Conservation (phyloP, 768 basidiomycete species). For the Boletus rubescentipes region DNA sequence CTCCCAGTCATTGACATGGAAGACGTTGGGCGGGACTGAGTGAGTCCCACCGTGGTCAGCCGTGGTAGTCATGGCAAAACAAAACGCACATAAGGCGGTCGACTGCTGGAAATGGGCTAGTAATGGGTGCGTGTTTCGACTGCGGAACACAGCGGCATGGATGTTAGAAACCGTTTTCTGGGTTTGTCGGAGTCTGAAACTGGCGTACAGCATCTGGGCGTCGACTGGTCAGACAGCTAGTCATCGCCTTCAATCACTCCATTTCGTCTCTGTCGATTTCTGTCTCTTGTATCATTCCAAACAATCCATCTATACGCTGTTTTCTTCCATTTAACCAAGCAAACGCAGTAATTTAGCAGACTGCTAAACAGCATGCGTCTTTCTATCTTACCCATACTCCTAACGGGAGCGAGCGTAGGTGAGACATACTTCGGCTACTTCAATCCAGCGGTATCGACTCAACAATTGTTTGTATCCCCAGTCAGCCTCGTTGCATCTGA, state of each 20-base stretch:
- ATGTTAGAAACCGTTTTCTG: not conserved
- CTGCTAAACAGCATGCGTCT: conserved; percentile 35
- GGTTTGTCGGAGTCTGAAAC: conserved; percentile 26
- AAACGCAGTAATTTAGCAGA: not conserved
- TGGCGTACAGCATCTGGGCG: not conserved
- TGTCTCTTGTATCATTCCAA: not conserved
- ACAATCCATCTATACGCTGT: not conserved
- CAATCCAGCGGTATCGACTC: not conserved
- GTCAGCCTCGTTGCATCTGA: conserved; percentile 43
- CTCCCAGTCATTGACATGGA: not conserved
- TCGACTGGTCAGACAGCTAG: not conserved
- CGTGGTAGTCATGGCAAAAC: conserved; percentile 2
- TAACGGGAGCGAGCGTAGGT: conserved; percentile 38
- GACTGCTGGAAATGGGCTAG: not conserved
- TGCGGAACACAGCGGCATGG: conserved; percentile 4
- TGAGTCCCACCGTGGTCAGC: not conserved
- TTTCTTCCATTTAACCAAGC: not conserved
- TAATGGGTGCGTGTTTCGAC: not conserved
- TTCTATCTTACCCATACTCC: conserved; percentile 35
- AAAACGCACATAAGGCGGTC: not conserved
- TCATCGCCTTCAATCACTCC: not conserved
- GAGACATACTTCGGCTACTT: conserved; percentile 6
- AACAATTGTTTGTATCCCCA: conserved; percentile 7
- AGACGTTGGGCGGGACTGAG: not conserved
- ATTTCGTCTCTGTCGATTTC: not conserved